These are phyloP conservation scores for Spathaspora girioi DNA, from an alignment of 805 yeast genomes.

Conservation along the genomic window DNA sequence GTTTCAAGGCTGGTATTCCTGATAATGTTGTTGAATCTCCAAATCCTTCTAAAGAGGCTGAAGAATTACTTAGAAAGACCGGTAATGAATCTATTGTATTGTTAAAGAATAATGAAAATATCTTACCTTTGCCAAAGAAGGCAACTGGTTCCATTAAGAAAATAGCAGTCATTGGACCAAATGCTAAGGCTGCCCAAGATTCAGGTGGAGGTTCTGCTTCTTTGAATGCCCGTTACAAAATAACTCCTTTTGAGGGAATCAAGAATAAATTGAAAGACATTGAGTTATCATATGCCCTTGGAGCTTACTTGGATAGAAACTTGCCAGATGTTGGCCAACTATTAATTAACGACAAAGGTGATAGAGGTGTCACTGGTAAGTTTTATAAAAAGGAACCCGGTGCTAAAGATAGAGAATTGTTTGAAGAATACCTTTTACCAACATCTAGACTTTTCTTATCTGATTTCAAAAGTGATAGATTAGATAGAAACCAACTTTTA, in stretches of 20 bases:
- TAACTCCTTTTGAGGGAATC: slow-evolving; percentile 50
- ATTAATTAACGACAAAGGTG: slow-evolving; percentile 18
- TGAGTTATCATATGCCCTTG: slow-evolving; percentile 23
- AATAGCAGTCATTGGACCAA: slow-evolving; percentile 58
- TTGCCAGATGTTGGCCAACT: slow-evolving; percentile 27
- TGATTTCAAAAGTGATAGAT: slow-evolving; percentile 16
- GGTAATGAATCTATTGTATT: slow-evolving; percentile 53
- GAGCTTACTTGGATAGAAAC: slow-evolving; percentile 27
- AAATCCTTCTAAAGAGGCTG: slow-evolving; percentile 46
- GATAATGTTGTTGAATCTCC: slow-evolving; percentile 28
- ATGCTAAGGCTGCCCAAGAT: slow-evolving; percentile 45
- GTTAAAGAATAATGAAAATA: slow-evolving; percentile 47
- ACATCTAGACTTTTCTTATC: slow-evolving; percentile 16
- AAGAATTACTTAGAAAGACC: slow-evolving; percentile 36
- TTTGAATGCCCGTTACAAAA: slow-evolving; percentile 43
- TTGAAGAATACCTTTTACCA: slow-evolving; percentile 17
- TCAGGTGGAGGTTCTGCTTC: slow-evolving; percentile 67
- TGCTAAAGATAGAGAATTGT: slow-evolving; percentile 8
- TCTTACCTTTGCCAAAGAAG: slow-evolving; percentile 43
- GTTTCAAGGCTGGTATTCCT: slow-evolving; percentile 37
- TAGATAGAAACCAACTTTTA: slow-evolving; percentile 13
- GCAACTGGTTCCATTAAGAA: slow-evolving; percentile 11
- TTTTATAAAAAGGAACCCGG: slow-evolving; percentile 16
- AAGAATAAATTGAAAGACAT: slow-evolving; percentile 20
- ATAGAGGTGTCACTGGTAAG: slow-evolving; percentile 16